Evolutionary conservation across 2,329 filamentous ascomycete species (phyloP).

Genomic region (Lachnellula cervina): DNA sequence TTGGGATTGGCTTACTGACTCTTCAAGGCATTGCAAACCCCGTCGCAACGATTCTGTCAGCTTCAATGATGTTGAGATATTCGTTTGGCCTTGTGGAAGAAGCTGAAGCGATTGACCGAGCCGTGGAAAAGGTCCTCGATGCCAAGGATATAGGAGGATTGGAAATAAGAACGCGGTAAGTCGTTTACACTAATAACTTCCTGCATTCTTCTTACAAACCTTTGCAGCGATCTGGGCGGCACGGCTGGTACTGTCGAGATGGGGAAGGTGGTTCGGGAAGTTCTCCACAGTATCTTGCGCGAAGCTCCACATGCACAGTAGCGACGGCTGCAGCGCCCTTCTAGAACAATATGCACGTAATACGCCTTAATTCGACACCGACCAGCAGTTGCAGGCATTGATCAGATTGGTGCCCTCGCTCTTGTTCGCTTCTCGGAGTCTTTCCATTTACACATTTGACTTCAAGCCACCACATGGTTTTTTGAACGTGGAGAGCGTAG

Average conservation of each 20-base stretch:
- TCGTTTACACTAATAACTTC: not conserved
- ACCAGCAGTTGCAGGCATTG: not conserved
- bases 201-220: not conserved
- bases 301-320: not conserved
- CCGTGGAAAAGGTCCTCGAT: constrained; percentile 65
- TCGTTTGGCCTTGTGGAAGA: constrained; percentile 72
- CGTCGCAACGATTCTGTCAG: constrained; percentile 80
- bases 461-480: not conserved
- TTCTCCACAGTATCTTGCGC: constrained; percentile 62
- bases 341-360: not conserved
- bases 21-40: constrained; percentile 82
- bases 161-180: not conserved
- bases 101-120: constrained; percentile 70
- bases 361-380: not conserved
- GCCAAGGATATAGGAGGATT: constrained; percentile 28
- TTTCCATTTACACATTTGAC: not conserved
- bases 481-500: not conserved
- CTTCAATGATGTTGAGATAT: constrained; percentile 93
- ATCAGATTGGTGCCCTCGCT: not conserved
- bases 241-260: constrained; percentile 64
- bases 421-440: not conserved
- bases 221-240: not conserved
- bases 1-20: not conserved
- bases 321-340: not conserved
- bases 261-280: constrained; percentile 69